Conservation (phyloP, 1,139 yeast genomes). For the Sugiyamaella sp. region DNA sequence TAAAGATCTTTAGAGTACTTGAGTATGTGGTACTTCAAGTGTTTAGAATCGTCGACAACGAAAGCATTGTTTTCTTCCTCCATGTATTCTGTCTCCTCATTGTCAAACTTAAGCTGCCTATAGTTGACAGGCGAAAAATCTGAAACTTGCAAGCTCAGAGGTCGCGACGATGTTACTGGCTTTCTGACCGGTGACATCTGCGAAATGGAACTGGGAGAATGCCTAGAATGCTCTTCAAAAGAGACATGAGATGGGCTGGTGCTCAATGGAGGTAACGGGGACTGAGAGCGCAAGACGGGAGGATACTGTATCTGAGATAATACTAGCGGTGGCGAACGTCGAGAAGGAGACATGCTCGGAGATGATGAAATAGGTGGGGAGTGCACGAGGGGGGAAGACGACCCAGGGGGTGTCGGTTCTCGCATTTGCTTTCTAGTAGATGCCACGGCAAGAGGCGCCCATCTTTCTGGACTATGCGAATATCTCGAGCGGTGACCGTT, state of each 20-base stretch:
- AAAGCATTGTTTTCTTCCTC: conserved; percentile 11
- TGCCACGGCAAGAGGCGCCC: too few species aligned
- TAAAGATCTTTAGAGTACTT: conserved; percentile 38
- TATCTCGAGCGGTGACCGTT: too few species aligned
- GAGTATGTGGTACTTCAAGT: conserved; percentile 38
- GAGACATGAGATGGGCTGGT: not conserved
- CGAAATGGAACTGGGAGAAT: not conserved
- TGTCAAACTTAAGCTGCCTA: not conserved
- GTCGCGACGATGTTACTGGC: conserved; percentile 1
- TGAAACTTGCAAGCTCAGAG: conserved; percentile 9
- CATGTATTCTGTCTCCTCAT: conserved; percentile 5
- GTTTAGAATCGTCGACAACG: conserved; percentile 11
- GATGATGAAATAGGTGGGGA: too few species aligned
- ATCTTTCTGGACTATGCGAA: too few species aligned
- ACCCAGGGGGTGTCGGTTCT: too few species aligned
- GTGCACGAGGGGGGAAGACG: too few species aligned
- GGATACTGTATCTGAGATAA: too few species aligned
- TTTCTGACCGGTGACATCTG: not conserved
- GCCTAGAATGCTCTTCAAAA: not conserved
- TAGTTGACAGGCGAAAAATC: not conserved
- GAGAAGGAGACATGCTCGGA: too few species aligned
- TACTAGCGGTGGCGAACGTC: too few species aligned
- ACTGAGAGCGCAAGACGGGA: too few species aligned
- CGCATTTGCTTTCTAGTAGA: too few species aligned
- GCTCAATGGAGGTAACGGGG: too few species aligned